phyloP scores from a whole-genome alignment of 768 basidiomycete species.

The Clitopilus passeckerianus region DNA sequence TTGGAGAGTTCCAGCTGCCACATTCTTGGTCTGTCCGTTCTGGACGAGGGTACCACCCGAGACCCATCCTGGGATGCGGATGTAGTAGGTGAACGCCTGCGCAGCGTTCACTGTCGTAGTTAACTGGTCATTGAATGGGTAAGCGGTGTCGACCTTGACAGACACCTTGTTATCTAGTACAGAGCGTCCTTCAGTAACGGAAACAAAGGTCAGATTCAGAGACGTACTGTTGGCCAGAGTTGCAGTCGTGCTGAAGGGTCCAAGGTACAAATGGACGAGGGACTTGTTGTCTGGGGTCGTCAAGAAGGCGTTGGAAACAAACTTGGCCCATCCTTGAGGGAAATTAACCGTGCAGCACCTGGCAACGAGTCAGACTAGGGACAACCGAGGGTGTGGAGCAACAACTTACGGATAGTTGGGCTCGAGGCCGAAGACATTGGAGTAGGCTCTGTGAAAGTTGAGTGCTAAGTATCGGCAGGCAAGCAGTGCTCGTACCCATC shows the following conservation, averaged over 20 bases:
- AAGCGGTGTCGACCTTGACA: constrained; percentile 41
- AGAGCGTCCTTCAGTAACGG: constrained; percentile 15
- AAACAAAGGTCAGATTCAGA: neutral
- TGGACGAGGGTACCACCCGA: constrained; percentile 38
- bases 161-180: constrained; percentile 33
- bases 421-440: constrained; percentile 45
- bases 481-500: neutral
- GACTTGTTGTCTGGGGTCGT: constrained; percentile 39
- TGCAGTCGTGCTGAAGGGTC: constrained; percentile 37
- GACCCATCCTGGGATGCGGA: constrained; percentile 50
- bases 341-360: constrained; percentile 51
- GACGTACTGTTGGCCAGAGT: constrained; percentile 32
- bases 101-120: constrained; percentile 39
- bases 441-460: constrained; percentile 30
- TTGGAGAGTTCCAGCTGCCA: constrained; percentile 27
- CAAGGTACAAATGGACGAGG: constrained; percentile 43
- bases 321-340: constrained; percentile 53
- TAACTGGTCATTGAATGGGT: constrained; percentile 47
- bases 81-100: constrained; percentile 38
- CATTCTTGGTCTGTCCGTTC: constrained; percentile 22
- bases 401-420: constrained; percentile 41
- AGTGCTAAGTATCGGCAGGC: neutral
- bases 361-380: neutral
- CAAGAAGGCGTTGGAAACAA: constrained; percentile 47
- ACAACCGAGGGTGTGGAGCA: no score